These are phyloP conservation scores for Xylaria palmicola DNA, from an alignment of 495 filamentous ascomycete genomes.

Conservation along the genomic window DNA sequence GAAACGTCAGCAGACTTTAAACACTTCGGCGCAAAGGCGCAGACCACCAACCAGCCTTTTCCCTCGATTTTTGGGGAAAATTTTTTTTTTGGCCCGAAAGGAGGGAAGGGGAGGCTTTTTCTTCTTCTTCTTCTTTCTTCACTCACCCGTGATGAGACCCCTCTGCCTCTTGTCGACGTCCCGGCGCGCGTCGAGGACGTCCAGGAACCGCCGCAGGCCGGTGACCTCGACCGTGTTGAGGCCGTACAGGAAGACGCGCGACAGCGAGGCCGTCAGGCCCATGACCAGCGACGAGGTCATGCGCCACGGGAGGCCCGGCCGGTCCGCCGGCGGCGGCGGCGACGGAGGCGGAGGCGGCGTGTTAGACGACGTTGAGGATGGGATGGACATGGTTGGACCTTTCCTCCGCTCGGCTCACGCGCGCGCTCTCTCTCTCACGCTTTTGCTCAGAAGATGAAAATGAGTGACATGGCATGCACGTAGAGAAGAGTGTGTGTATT, in stretches of 20 bases:
- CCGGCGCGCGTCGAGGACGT: conserved; percentile 69
- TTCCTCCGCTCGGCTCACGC: not conserved
- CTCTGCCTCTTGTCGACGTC: conserved; percentile 66
- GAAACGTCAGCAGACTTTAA: too few relatives aligned
- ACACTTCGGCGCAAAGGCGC: too few relatives aligned
- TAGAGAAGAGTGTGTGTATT: not conserved
- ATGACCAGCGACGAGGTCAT: conserved; percentile 53
- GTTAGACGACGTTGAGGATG: conserved; percentile 6
- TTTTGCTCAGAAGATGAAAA: not conserved
- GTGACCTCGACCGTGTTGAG: conserved; percentile 60
- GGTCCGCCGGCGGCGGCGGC: too few relatives aligned
- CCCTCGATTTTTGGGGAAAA: too few relatives aligned
- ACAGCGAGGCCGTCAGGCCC: conserved; percentile 49
- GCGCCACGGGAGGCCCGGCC: conserved; percentile 54
- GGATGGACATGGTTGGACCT: not conserved
- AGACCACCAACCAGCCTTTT: too few relatives aligned
- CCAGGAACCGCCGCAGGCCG: conserved; percentile 72
- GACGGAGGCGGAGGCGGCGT: not conserved
- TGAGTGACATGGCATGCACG: conserved; percentile 4
- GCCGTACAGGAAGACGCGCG: conserved; percentile 45
- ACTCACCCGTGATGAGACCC: conserved; percentile 90
- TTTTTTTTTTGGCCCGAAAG: not conserved
- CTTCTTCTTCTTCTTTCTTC: too few relatives aligned
- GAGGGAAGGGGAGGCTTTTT: conserved; percentile 10
- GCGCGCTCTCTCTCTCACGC: not conserved